phyloP scores from a whole-genome alignment of 768 basidiomycete species.

The Suillus occidentalis region DNA sequence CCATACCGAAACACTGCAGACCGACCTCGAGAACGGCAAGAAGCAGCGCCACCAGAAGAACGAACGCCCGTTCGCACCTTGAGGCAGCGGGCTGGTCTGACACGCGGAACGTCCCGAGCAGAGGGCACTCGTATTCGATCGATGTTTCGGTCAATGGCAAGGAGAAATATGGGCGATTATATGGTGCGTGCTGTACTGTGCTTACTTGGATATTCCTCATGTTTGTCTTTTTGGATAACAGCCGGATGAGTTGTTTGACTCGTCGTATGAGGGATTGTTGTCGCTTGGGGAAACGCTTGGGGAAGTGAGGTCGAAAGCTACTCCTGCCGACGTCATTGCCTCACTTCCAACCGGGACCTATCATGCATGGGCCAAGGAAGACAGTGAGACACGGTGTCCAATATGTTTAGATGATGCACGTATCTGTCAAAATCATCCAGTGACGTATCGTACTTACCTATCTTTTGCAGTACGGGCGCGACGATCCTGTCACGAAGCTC shows the following conservation, averaged over 20 bases:
- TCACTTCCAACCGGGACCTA: conserved; percentile 60
- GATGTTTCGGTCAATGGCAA: conserved; percentile 13
- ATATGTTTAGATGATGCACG: conserved; percentile 85
- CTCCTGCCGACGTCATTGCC: conserved; percentile 60
- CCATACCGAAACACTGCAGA: neutral
- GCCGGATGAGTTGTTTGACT: conserved; percentile 77
- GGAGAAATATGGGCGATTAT: conserved; percentile 41
- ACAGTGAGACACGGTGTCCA: conserved; percentile 74
- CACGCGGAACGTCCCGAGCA: conserved; percentile 2
- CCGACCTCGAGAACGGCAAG: conserved; percentile 2
- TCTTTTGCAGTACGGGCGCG: conserved; percentile 54
- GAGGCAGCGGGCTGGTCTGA: conserved; percentile 3
- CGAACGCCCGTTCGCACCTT: conserved; percentile 4
- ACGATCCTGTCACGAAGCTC: conserved; percentile 66
- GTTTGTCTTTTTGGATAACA: conserved; percentile 24
- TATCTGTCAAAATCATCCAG: conserved; percentile 12
- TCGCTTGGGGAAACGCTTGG: conserved; percentile 60
- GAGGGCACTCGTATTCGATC: conserved; percentile 3
- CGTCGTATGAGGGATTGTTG: conserved; percentile 71
- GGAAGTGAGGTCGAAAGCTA: conserved; percentile 65
- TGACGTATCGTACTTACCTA: conserved; percentile 6
- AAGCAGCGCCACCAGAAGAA: conserved; percentile 2
- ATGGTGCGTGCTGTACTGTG: conserved; percentile 43
- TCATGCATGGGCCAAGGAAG: conserved; percentile 65
- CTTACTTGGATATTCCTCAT: conserved; percentile 10